Conservation (phyloP, 169 alveolate species). For the Plasmodium billcollinsi region DNA sequence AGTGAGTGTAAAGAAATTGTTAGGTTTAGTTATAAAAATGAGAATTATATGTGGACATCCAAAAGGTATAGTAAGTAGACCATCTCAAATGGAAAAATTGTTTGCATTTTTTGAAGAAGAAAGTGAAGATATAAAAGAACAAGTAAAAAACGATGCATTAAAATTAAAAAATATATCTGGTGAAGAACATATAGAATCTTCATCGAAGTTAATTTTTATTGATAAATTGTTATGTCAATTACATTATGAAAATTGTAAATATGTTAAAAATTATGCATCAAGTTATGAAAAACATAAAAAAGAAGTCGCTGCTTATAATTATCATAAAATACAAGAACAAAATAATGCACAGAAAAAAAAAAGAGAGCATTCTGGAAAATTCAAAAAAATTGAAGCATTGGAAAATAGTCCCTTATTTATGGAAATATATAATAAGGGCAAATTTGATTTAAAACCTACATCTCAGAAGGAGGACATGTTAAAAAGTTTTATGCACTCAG, state of each 20-base stretch:
- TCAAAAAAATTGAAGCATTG: constrained; percentile 65
- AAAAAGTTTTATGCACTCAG: constrained; percentile 66
- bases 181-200: constrained; percentile 88
- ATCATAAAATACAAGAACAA: constrained; percentile 63
- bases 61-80: constrained; percentile 89
- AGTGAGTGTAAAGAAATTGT: constrained; percentile 87
- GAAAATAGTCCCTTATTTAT: constrained; percentile 66
- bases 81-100: constrained; percentile 86
- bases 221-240: constrained; percentile 92
- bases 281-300: constrained; percentile 76
- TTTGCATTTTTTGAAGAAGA: constrained; percentile 86
- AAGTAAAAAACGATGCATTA: constrained; percentile 81
- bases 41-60: constrained; percentile 93
- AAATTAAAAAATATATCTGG: constrained; percentile 84
- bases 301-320: constrained; percentile 55
- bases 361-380: constrained; percentile 71
- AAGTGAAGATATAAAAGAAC: constrained; percentile 79
- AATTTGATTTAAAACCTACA: constrained; percentile 74
- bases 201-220: constrained; percentile 90
- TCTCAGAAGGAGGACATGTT: constrained; percentile 63
- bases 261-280: constrained; percentile 77
- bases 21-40: constrained; percentile 93
- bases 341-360: constrained; percentile 53
- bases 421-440: constrained; percentile 66
- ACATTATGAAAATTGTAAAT: constrained; percentile 88